phyloP scores from a whole-genome alignment of 2,329 filamentous ascomycete species.

The Colletotrichum spaethianum region DNA sequence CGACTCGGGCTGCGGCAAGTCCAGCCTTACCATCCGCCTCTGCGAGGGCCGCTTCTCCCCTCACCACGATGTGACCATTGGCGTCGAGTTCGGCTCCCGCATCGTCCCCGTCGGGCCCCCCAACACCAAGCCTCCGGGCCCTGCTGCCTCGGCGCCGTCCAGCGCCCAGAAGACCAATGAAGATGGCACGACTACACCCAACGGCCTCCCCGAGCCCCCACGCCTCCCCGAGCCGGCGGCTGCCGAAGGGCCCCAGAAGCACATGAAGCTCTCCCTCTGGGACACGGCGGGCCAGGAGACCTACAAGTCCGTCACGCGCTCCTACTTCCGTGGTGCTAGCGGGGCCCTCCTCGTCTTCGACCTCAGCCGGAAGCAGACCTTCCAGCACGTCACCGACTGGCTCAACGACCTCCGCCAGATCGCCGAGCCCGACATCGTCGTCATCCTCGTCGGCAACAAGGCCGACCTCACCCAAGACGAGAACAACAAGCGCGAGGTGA shows the following conservation, averaged over 20 bases:
- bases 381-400: constrained; percentile 92
- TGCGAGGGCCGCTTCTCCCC: constrained; percentile 96
- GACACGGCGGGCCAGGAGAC: constrained; percentile 98
- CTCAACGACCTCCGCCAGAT: constrained; percentile 94
- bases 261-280: constrained; percentile 96
- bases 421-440: constrained; percentile 94
- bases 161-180: constrained; percentile 27
- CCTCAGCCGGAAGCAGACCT: constrained; percentile 88
- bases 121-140: constrained; percentile 65
- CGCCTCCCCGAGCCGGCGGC: constrained; percentile 51
- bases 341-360: constrained; percentile 91
- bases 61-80: constrained; percentile 97
- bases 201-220: constrained; percentile 69
- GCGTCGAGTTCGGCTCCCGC: constrained; percentile 94
- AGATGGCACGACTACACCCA: constrained; percentile 42
- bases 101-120: constrained; percentile 93
- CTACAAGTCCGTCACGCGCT: constrained; percentile 95
- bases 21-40: constrained; percentile 91
- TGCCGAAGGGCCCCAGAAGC: constrained; percentile 65
- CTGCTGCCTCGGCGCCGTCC: constrained; percentile 41
- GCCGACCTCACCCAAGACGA: constrained; percentile 77
- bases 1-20: constrained; percentile 97
- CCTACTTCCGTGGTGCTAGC: constrained; percentile 87
- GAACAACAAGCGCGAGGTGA: constrained; percentile 82
- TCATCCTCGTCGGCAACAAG: constrained; percentile 97